Evolutionary conservation across 2,329 filamentous ascomycete species (phyloP), one percentile per base, ranked within the genome.

Genomic region (Pleurostoma richardsiae): DNA sequence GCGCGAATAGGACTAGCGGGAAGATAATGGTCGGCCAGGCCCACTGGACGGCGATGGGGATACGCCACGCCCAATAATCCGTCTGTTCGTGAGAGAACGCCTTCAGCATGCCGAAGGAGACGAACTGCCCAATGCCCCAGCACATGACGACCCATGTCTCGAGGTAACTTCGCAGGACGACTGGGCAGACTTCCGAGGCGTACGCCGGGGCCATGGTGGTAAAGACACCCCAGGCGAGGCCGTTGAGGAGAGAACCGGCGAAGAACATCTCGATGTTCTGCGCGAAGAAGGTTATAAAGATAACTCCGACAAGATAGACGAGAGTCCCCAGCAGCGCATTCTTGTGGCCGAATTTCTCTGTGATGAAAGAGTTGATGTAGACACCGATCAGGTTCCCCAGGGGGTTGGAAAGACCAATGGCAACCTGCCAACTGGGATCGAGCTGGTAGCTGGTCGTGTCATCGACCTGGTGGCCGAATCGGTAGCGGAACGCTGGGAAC

Each of bases 341-440:
- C 27, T 59, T 54, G 49, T 65, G 64, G 5, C 64, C 64, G 40
- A 58, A 59, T 4, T 56, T 50, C 38, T 73, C 65, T 4, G 66
- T 59, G n/a, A 69, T 43, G 43, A 60, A 62, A 10, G 70, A 70
- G 42, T 66, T 70, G 41, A 70, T 46, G 36, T 69, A 56, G 4
- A 70, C 56, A 1, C 72, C 72, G 1, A 73, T 26, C 6, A 74
- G 68, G 29, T 64, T 60, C 2, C 72, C 72, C 4, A 66, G 30
- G 5, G 40, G 33, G 4, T 40, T 29, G 4, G 39, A 31, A 3
- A 42, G 42, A 5, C 29, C 28, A 8, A 49, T 29, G 7, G 43
- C 67, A 4, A 67, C 62, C 50, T 74, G 71, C 71, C 71, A 74
- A 5, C 63, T 52, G 1, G 65, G 63, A 3, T 63, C 59, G 19